phyloP scores from a whole-genome alignment of 176 grass and related monocot species.

The Avena insularis region DNA sequence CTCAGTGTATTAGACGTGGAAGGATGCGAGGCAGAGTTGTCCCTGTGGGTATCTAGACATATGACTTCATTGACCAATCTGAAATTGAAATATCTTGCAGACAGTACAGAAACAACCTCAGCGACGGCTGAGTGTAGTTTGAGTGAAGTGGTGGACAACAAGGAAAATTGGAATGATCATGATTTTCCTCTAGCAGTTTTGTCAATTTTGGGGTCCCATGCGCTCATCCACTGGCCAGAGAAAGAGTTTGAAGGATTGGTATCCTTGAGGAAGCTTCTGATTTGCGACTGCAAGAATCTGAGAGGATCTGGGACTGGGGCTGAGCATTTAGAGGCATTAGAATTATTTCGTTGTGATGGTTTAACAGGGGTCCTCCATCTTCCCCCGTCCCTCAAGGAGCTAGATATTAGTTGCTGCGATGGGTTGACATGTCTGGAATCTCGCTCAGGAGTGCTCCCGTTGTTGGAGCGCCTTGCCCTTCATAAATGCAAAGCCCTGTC shows the following conservation, averaged over 20 bases:
- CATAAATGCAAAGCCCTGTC: fast-evolving
- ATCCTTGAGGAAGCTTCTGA: background rate
- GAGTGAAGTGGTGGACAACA: background rate
- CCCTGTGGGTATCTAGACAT: background rate
- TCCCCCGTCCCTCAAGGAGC: background rate
- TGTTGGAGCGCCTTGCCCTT: fast-evolving
- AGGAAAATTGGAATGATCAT: background rate
- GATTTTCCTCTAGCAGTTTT: background rate
- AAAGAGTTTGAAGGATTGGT: background rate
- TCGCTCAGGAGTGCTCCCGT: background rate
- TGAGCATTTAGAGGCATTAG: background rate
- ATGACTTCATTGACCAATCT: background rate
- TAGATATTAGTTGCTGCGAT: background rate
- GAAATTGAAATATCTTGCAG: background rate
- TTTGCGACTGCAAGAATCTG: fast-evolving
- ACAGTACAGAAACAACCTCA: background rate
- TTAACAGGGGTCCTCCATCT: background rate
- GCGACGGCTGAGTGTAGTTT: background rate
- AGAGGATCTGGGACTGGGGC: background rate
- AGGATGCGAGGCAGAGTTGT: background rate
- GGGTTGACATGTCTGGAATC: constrained; percentile 3
- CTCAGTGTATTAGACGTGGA: background rate
- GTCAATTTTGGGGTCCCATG: fast-evolving
- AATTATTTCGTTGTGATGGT: fast-evolving
- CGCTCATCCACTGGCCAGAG: background rate